Evolutionary conservation across 129 eudicot genomes (phyloP).

Genomic region (Chrysanthemum lavandulifolium): DNA sequence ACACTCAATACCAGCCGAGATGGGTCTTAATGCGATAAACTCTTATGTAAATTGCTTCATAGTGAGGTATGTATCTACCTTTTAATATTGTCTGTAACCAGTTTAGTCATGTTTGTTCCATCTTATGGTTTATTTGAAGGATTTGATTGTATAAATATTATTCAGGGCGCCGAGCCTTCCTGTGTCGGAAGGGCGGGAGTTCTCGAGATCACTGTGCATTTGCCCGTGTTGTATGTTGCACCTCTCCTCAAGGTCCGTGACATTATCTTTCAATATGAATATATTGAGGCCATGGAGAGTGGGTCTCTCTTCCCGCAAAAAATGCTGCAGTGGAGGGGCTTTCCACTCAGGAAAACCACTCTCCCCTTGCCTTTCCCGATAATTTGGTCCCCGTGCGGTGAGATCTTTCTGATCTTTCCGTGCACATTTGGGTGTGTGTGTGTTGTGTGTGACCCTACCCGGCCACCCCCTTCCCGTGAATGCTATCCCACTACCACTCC

Average conservation of each 20-base stretch:
- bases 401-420: too few relatives aligned
- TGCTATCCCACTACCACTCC: too few relatives aligned
- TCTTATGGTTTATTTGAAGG: conserved; percentile 3
- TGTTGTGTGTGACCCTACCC: too few relatives aligned
- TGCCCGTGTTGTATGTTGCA: conserved; percentile 71
- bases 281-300: too few relatives aligned
- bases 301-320: too few relatives aligned
- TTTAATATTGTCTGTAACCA: background rate
- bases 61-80: conserved; percentile 51
- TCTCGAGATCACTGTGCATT: conserved; percentile 82
- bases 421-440: too few relatives aligned
- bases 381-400: too few relatives aligned
- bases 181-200: conserved; percentile 68
- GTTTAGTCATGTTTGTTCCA: background rate
- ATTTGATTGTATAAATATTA: conserved; percentile 6
- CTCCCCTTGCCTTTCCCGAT: too few relatives aligned
- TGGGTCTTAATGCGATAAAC: conserved; percentile 45
- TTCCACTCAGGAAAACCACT: too few relatives aligned
- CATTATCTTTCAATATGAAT: background rate
- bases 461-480: too few relatives aligned
- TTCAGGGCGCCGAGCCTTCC: conserved; percentile 54
- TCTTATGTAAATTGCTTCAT: conserved; percentile 44
- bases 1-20: conserved; percentile 37
- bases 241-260: conserved; percentile 56
- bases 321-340: too few relatives aligned